Percentiles rank a stretch among this genome's conserved stretches.
Evolutionary conservation across 495 filamentous ascomycete species (phyloP).

Genomic region (Penicillium mononematosum): DNA sequence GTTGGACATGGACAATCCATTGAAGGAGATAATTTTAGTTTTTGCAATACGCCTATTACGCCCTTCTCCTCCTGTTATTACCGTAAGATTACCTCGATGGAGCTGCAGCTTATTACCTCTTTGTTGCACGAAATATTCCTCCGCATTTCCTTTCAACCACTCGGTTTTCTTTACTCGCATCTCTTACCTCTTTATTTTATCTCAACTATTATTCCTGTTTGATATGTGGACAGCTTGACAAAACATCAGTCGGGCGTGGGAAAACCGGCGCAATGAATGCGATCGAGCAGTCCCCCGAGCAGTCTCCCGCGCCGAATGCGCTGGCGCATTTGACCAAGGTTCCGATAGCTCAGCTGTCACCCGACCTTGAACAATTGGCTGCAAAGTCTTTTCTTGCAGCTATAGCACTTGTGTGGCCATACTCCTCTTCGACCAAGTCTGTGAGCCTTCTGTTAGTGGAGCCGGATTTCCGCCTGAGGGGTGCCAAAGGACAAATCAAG

Average conservation of each 20-base stretch:
- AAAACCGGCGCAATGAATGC: constrained; percentile 33
- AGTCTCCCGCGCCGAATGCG: constrained; percentile 25
- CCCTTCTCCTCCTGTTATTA: not conserved
- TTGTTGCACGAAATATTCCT: constrained; percentile 9
- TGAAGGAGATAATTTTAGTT: not conserved
- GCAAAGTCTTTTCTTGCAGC: constrained; percentile 57
- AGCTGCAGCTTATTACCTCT: constrained; percentile 3
- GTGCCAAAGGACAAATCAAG: constrained; percentile 76
- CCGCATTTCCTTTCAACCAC: constrained; percentile 4
- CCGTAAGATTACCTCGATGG: not conserved
- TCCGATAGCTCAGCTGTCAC: constrained; percentile 68
- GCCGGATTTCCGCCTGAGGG: constrained; percentile 80
- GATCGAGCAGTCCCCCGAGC: constrained; percentile 15
- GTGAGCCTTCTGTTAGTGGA: constrained; percentile 79
- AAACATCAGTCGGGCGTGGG: constrained; percentile 19
- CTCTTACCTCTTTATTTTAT: not conserved
- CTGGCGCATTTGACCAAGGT: constrained; percentile 37
- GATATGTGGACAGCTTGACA: constrained; percentile 6
- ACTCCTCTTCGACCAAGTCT: constrained; percentile 68
- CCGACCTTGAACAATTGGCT: constrained; percentile 40
- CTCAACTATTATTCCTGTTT: not conserved
- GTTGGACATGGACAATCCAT: not conserved
- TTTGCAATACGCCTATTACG: not conserved
- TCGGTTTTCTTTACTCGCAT: not conserved
- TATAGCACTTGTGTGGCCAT: constrained; percentile 89